These are phyloP conservation scores for Neurospora intermedia DNA, from an alignment of 495 filamentous ascomycete species.

Conservation along the genomic window DNA sequence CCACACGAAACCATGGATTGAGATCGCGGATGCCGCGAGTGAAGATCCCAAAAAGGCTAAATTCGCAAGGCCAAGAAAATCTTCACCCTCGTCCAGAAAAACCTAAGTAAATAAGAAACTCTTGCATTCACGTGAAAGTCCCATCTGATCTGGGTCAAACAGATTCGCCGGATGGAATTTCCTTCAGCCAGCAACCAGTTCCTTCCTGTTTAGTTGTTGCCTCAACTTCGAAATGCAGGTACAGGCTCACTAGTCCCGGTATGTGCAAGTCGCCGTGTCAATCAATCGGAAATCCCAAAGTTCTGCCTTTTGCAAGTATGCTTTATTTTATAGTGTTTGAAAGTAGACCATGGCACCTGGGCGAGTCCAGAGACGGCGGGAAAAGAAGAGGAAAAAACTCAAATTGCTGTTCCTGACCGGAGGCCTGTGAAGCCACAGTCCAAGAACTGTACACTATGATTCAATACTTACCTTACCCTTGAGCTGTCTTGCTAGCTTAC, in stretches of 20 bases:
- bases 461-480: background rate
- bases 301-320: background rate
- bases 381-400: background rate
- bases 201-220: background rate
- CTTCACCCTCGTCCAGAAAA: background rate
- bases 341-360: background rate
- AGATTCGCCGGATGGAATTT: background rate
- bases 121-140: background rate
- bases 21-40: background rate
- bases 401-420: background rate
- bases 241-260: background rate
- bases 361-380: background rate
- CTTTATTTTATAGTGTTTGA: background rate
- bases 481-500: background rate
- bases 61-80: background rate
- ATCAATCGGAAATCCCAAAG: background rate
- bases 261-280: background rate
- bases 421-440: background rate
- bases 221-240: background rate
- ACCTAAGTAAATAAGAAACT: background rate
- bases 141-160: background rate
- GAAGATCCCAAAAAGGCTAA: background rate
- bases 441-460: background rate
- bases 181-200: background rate
- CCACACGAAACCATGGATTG: background rate